Conservation (phyloP, 2,329 filamentous ascomycete species). For the Cladobotryum mycophilum region DNA sequence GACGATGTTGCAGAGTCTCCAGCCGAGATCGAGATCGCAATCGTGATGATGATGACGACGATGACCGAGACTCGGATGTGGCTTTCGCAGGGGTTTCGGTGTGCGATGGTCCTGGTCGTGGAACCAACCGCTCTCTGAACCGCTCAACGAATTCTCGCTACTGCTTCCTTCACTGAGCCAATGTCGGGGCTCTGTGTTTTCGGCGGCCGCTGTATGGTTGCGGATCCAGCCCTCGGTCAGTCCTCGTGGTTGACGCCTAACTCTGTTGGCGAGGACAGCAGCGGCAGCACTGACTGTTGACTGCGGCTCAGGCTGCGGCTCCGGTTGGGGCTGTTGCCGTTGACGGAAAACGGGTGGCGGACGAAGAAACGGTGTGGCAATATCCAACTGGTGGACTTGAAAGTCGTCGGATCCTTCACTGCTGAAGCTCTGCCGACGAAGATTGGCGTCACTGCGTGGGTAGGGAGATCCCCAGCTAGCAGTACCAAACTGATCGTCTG, state of each 20-base stretch:
- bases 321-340: background rate
- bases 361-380: slow-evolving; percentile 57
- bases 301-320: slow-evolving; percentile 21
- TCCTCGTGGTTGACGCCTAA: slow-evolving; percentile 51
- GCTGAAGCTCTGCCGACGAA: slow-evolving; percentile 47
- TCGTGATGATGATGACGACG: slow-evolving; percentile 7
- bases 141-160: slow-evolving; percentile 68
- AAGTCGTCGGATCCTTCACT: slow-evolving; percentile 55
- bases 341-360: slow-evolving; percentile 42
- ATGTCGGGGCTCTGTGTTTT: slow-evolving; percentile 63
- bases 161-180: slow-evolving; percentile 73
- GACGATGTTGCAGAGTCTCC: slow-evolving; percentile 35
- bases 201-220: slow-evolving; percentile 68
- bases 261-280: slow-evolving; percentile 58
- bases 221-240: slow-evolving; percentile 83
- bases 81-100: slow-evolving; percentile 34
- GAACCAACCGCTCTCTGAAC: slow-evolving; percentile 52
- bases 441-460: slow-evolving; percentile 54
- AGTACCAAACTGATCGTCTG: slow-evolving; percentile 51
- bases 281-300: slow-evolving; percentile 47
- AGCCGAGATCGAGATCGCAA: background rate
- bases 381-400: slow-evolving; percentile 54
- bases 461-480: slow-evolving; percentile 93
- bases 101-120: slow-evolving; percentile 44
- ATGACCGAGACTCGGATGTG: slow-evolving; percentile 19